Conservation (phyloP, 176 grass and related monocot species). For the Musa troglodytarum region DNA sequence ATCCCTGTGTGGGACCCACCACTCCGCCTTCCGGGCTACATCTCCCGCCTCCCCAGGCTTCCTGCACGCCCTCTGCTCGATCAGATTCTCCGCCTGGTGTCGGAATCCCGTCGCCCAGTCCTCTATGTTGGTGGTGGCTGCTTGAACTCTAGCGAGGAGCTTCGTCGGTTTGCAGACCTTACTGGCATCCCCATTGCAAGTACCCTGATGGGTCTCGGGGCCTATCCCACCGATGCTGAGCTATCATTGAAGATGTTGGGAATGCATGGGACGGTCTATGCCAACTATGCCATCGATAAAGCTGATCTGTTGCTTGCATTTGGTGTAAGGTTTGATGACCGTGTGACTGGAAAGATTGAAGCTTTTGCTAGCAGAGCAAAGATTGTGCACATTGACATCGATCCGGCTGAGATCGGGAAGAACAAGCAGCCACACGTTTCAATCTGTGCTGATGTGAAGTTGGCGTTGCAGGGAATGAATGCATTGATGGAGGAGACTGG, state of each 20-base stretch:
- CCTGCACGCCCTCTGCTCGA: conserved; percentile 47
- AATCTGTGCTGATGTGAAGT: conserved; percentile 78
- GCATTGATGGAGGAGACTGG: conserved; percentile 35
- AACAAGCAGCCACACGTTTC: conserved; percentile 92
- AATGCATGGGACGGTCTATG: conserved; percentile 83
- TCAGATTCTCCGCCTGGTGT: conserved; percentile 70
- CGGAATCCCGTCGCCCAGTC: conserved; percentile 48
- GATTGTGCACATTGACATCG: conserved; percentile 96
- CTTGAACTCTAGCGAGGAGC: conserved; percentile 56
- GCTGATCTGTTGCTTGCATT: conserved; percentile 84
- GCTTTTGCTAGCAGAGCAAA: conserved; percentile 90
- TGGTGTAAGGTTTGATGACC: conserved; percentile 89
- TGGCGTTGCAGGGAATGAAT: conserved; percentile 62
- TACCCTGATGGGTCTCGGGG: conserved; percentile 90
- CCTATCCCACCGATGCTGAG: conserved; percentile 53
- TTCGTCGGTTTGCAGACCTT: conserved; percentile 57
- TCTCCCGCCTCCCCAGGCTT: conserved; percentile 66
- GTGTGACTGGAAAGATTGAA: conserved; percentile 82
- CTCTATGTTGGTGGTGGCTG: conserved; percentile 93
- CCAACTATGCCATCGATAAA: conserved; percentile 85
- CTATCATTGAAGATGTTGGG: conserved; percentile 81
- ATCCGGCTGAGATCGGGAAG: conserved; percentile 96
- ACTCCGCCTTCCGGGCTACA: conserved; percentile 60
- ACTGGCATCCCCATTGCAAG: conserved; percentile 80
- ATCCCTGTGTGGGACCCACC: conserved; percentile 57